Percentiles rank a stretch among this genome's conserved stretches.
Conservation (phyloP, 495 filamentous ascomycete genomes). For the Chaetomium tenue region DNA sequence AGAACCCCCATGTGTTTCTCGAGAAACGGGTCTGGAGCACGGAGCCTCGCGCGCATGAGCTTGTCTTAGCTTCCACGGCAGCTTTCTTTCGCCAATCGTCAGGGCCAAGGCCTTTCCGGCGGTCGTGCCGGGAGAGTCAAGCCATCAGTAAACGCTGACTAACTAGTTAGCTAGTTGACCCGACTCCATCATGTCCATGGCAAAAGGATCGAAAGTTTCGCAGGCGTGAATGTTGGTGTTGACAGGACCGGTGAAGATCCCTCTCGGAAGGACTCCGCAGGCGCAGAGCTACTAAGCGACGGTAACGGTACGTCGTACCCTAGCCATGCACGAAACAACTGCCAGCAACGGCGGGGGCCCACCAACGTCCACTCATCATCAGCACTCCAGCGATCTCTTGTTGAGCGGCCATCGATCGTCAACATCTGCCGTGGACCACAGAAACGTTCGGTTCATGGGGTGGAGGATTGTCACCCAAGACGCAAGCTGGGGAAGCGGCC, state of each 20-base stretch:
- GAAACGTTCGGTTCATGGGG: neutral
- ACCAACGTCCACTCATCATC: slow-evolving; percentile 2
- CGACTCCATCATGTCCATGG: neutral
- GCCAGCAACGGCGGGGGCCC: neutral
- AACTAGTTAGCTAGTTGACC: no score
- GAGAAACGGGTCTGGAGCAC: slow-evolving; percentile 29
- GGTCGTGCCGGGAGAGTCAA: neutral
- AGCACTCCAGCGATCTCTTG: slow-evolving; percentile 15
- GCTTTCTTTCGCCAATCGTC: neutral
- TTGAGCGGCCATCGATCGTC: neutral
- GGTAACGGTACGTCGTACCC: slow-evolving; percentile 29
- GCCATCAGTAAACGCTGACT: slow-evolving; percentile 2
- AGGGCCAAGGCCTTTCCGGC: neutral
- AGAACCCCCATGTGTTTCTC: slow-evolving; percentile 31
- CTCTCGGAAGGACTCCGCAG: slow-evolving; percentile 1
- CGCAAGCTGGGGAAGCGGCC: neutral
- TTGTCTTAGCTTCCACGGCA: neutral
- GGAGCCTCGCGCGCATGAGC: slow-evolving; percentile 14
- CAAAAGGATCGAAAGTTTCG: neutral
- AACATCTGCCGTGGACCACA: slow-evolving; percentile 1
- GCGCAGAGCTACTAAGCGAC: slow-evolving; percentile 24
- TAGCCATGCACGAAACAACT: slow-evolving; percentile 22
- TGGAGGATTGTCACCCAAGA: no score
- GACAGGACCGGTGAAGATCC: neutral
- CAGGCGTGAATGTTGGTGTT: neutral